Base-by-base conservation (phyloP, 768 basidiomycete genomes). In the Fistulinella prunicolor region DNA sequence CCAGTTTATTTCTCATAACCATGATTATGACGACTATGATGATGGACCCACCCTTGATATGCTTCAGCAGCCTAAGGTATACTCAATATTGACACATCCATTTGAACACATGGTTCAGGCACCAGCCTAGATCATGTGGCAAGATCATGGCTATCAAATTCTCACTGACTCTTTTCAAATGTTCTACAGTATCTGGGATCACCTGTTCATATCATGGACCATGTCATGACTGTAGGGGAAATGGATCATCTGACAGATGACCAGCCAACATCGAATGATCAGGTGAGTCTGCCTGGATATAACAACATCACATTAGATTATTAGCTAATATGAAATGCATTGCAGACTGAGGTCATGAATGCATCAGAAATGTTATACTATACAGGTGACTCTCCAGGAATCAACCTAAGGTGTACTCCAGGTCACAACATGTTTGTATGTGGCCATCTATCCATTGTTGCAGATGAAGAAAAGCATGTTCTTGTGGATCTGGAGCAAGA, bases 101-200 rank as follows among this genome's bases (percentile, higher is more conserved):
- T 43, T 38, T 9, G 5, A 42, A 2, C 20, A 39, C 0, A 53
- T 53, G 44, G 6, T 10, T 3, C 28, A 38, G 9, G 30, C 36
- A 0, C 14, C 52, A 13, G 30, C 44, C 2, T 51, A 45, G 53
- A 40, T 35, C 12, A 54, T 54, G 50, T 53, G 52, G 36, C 14
- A 14, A 1, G 44, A 53, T 10, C 44, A 53, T 50, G 52, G 52
- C 6, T 53, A 45, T 34, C 17, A 22, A 4, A 6, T 53, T 2
- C 52, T 53, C 2, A 14, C 23, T 1, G 17, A 43, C 12, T 51
- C 44, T 6, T 51, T 54, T 10, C 44, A 51, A 21, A 46, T 46
- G 44, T 54, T 51, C 6, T 51, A 54, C 26, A n/a, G n/a, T n/a
- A n/a, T 34, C 17, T 50, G 28, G 28, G 12, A 28, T 12, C 13